Evolutionary conservation across 495 filamentous ascomycete genomes (phyloP).

Genomic region (Penicillium argentinense): DNA sequence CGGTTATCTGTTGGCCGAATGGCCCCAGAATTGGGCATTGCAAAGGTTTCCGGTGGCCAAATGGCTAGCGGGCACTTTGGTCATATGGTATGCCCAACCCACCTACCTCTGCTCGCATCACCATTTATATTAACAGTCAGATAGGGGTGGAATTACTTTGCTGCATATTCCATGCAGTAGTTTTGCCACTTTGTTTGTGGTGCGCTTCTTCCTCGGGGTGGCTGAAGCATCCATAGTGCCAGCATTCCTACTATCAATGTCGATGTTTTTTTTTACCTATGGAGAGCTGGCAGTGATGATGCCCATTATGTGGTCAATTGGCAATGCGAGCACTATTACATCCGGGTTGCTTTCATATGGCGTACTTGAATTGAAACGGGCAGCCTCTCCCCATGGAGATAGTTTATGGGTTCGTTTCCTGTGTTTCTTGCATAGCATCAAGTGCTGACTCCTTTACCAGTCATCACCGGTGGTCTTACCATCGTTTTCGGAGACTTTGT

Average conservation of each 20-base stretch:
- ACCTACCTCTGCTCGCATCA: neutral
- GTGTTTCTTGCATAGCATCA: too few species aligned
- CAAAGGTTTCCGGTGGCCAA: conserved; percentile 41
- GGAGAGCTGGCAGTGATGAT: conserved; percentile 42
- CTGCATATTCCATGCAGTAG: conserved; percentile 38
- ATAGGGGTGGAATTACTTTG: conserved; percentile 36
- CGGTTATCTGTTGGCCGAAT: conserved; percentile 41
- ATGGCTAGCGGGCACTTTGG: conserved; percentile 38
- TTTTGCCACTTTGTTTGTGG: conserved; percentile 39
- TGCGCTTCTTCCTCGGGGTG: conserved; percentile 41
- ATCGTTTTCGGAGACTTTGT: conserved; percentile 50
- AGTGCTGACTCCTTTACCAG: conserved; percentile 1
- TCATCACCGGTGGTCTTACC: conserved; percentile 51
- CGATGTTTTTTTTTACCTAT: conserved; percentile 48
- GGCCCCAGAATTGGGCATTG: conserved; percentile 42
- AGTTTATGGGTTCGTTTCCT: conserved; percentile 33
- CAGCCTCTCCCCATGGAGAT: conserved; percentile 40
- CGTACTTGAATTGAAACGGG: conserved; percentile 43
- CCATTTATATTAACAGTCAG: neutral
- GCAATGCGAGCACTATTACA: conserved; percentile 41
- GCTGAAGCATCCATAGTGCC: conserved; percentile 43
- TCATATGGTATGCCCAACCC: conserved; percentile 29
- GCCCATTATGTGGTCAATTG: conserved; percentile 44
- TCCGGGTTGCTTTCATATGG: conserved; percentile 43
- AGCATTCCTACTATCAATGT: conserved; percentile 39